Evolutionary conservation across 306 rosid genomes (phyloP).

Genomic region (Rubus parviflorus): DNA sequence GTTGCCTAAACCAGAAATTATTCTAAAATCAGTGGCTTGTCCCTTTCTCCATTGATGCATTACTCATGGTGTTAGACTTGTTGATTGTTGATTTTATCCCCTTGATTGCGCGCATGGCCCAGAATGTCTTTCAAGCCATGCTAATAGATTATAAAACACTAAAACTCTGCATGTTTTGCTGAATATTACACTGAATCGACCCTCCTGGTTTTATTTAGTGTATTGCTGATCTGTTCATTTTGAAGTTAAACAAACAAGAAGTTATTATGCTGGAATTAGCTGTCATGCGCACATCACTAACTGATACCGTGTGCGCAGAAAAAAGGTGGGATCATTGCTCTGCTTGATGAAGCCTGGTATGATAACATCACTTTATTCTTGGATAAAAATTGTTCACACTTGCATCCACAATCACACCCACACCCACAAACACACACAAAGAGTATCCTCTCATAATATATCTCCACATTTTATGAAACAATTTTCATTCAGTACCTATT

Average conservation of each 20-base stretch:
- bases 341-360: conserved; percentile 98
- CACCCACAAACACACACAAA: not conserved
- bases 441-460: not conserved
- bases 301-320: conserved; percentile 52
- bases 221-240: conserved; percentile 21
- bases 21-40: not conserved
- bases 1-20: not conserved
- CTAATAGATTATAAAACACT: not conserved
- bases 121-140: not conserved
- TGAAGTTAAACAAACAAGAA: conserved; percentile 3
- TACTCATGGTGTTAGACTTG: not conserved
- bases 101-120: not conserved
- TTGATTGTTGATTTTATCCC: not conserved
- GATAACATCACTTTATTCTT: conserved; percentile 32
- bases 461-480: not conserved
- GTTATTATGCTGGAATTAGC: conserved; percentile 23
- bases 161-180: not conserved
- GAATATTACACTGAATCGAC: not conserved
- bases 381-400: not conserved
- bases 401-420: not conserved
- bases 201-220: conserved; percentile 20
- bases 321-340: conserved; percentile 86
- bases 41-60: not conserved
- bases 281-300: conserved; percentile 13
- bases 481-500: conserved; percentile 6